Conservation (phyloP, 768 basidiomycete genomes). For the Tubosaeta brunneosetosa region DNA sequence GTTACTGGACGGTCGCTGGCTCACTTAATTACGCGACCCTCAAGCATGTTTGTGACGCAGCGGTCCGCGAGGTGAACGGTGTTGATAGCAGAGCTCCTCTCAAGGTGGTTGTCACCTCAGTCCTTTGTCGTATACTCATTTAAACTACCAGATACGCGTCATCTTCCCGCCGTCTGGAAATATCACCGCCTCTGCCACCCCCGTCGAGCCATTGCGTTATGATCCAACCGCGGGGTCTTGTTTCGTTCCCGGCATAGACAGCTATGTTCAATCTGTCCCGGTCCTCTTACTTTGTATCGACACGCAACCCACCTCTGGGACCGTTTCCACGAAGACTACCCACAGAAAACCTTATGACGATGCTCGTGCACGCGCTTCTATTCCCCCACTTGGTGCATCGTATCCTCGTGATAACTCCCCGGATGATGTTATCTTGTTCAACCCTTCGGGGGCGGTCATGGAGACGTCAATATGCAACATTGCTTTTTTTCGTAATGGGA, state of each 20-base stretch:
- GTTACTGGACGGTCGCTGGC: slow-evolving; percentile 44
- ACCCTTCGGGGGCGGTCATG: slow-evolving; percentile 43
- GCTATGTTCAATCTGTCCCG: slow-evolving; percentile 25
- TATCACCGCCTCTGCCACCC: slow-evolving; percentile 33
- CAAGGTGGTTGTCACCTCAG: slow-evolving; percentile 16
- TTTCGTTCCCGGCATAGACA: slow-evolving; percentile 33
- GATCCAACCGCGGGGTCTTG: slow-evolving; percentile 39
- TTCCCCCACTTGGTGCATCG: slow-evolving; percentile 31
- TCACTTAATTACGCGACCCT: slow-evolving; percentile 38
- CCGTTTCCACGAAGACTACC: slow-evolving; percentile 67
- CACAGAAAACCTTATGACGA: slow-evolving; percentile 52
- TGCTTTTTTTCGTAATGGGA: slow-evolving; percentile 51
- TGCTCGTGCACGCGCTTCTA: slow-evolving; percentile 54
- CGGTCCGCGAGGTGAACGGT: slow-evolving; percentile 31
- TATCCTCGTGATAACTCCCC: not conserved
- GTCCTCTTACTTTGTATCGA: slow-evolving; percentile 53
- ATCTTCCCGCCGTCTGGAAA: slow-evolving; percentile 38
- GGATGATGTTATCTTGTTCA: slow-evolving; percentile 64
- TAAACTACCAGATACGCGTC: slow-evolving; percentile 47
- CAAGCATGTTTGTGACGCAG: slow-evolving; percentile 41
- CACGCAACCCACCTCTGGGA: slow-evolving; percentile 45
- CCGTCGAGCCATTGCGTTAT: slow-evolving; percentile 28
- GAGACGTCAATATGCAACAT: slow-evolving; percentile 73
- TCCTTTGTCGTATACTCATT: not conserved
- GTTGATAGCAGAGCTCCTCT: slow-evolving; percentile 9